Conservation (phyloP, 2,329 filamentous ascomycete genomes). For the Pseudocercospora musae region DNA sequence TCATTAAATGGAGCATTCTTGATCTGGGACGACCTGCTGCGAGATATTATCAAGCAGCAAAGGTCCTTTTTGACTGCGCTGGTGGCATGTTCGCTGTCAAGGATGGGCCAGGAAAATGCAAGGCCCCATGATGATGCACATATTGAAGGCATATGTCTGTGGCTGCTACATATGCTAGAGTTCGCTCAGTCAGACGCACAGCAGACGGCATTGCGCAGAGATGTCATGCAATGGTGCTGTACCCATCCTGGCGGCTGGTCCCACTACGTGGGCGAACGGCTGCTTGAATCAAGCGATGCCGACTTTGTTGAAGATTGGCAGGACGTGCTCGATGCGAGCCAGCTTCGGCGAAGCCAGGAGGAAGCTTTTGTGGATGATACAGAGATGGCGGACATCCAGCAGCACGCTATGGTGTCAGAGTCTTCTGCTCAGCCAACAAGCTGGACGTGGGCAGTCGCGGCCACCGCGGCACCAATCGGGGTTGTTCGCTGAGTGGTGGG, state of each 20-base stretch:
- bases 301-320: conserved; percentile 30
- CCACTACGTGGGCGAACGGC: conserved; percentile 33
- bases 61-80: conserved; percentile 40
- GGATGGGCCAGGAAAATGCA: conserved; percentile 28
- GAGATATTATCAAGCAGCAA: conserved; percentile 35
- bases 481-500: conserved; percentile 10
- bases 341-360: conserved; percentile 9
- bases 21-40: conserved; percentile 44
- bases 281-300: conserved; percentile 30
- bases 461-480: conserved; percentile 20
- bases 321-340: conserved; percentile 37
- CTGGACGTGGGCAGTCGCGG: conserved; percentile 18
- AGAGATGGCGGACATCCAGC: conserved; percentile 5
- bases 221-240: conserved; percentile 35
- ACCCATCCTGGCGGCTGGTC: conserved; percentile 39
- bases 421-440: neutral
- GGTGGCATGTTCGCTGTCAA: conserved; percentile 37
- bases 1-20: conserved; percentile 44
- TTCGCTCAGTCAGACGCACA: conserved; percentile 22
- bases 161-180: conserved; percentile 49
- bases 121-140: conserved; percentile 25
- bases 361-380: neutral
- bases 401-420: neutral
- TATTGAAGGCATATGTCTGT: conserved; percentile 47
- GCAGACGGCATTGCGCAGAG: conserved; percentile 7